phyloP scores from a whole-genome alignment of 1,139 yeast species.

The Diutina ranongensis region DNA sequence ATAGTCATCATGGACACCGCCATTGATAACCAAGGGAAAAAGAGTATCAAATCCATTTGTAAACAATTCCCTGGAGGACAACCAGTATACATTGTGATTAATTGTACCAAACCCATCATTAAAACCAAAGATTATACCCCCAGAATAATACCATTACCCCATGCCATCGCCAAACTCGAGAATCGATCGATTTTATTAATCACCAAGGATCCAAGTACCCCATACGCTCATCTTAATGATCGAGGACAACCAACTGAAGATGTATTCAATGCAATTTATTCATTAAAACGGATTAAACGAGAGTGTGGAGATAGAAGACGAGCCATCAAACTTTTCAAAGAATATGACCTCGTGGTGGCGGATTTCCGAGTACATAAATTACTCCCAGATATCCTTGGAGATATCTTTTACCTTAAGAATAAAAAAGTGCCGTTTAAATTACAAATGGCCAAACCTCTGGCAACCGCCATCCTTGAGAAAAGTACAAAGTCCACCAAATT shows the following conservation, averaged over 20 bases:
- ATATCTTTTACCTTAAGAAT: constrained; percentile 44
- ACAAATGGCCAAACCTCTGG: constrained; percentile 35
- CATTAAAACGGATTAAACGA: constrained; percentile 43
- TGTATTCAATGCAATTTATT: constrained; percentile 42
- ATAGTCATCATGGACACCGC: neutral
- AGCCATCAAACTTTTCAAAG: constrained; percentile 38
- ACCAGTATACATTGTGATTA: constrained; percentile 40
- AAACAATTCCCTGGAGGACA: constrained; percentile 10
- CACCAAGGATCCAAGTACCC: constrained; percentile 57
- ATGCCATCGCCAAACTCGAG: constrained; percentile 34
- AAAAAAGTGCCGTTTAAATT: constrained; percentile 55
- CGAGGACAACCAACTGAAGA: constrained; percentile 48
- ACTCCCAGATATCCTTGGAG: constrained; percentile 44
- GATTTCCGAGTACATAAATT: constrained; percentile 54
- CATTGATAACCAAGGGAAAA: neutral
- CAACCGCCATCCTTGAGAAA: constrained; percentile 14
- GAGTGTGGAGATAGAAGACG: constrained; percentile 32
- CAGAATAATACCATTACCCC: constrained; percentile 50
- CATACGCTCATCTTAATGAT: constrained; percentile 36
- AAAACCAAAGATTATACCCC: constrained; percentile 47
- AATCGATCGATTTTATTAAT: constrained; percentile 44
- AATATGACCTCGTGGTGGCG: constrained; percentile 53
- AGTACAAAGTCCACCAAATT: constrained; percentile 24
- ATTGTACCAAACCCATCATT: constrained; percentile 38
- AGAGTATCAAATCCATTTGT: neutral